Evolutionary conservation across 1,139 yeast species (phyloP), one percentile per base, ranked within the genome.

Genomic region (Oligophagozyma castellii): DNA sequence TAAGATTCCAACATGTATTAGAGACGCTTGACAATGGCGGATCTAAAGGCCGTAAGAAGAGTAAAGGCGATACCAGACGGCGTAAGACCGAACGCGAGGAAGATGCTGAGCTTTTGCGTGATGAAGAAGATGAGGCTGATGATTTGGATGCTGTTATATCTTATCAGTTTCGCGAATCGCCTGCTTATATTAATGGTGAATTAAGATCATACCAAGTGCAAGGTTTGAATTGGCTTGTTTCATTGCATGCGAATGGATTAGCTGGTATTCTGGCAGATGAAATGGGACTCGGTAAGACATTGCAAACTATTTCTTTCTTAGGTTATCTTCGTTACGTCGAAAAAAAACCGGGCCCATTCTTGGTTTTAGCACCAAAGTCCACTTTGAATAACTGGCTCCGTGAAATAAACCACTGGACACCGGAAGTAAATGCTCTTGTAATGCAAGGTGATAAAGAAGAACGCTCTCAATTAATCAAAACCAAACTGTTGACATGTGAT

Each of bases 261-360:
- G 74, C 92, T 1, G 96, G 96, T 28, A 86, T 89, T 28, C 64
- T 89, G 35, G 98, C 98, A 6, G 98, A 89, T 56, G 98, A 89
- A 55, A 89, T 89, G 98, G 98, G 98, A 2, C 65, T 89, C 34
- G 98, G 98, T 35, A 89, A 89, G 52, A 89, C 98, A 1, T 63
- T 89, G 35, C 98, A 89, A 53, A 83, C 95, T 0, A 83, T 89
- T 35, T 73, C 96, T 4, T 78, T 78, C 42, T 56, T 78, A 31
- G 89, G 89, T 1, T 77, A 73, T 44, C 56, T 78, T 29, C 61
- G 89, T 37, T 75, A 70, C 45, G 55, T 70, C 30, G 69, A 65
- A 41, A 57, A 65, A 10, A 62, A 73, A 21, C 67, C 63, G 34
- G 92, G 92, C 0, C 92, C 89, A 1, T 81, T 73, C 49, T 59